Conservation (phyloP, 805 yeast genomes). For the Candida hispaniensis region DNA sequence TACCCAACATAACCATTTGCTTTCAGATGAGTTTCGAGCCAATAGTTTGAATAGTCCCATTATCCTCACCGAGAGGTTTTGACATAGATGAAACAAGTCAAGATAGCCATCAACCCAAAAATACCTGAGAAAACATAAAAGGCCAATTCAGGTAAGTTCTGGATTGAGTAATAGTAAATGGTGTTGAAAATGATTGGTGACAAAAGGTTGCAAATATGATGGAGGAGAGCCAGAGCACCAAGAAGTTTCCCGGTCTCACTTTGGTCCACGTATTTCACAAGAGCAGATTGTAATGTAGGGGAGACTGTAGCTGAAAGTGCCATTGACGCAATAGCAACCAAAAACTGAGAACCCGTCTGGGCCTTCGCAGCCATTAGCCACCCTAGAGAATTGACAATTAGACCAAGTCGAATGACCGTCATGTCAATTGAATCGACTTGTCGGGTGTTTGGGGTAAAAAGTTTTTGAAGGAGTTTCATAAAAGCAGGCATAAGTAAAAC, state of each 20-base stretch:
- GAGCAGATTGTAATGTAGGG: conserved; percentile 21
- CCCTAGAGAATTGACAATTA: conserved; percentile 17
- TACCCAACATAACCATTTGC: no score
- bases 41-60: no score
- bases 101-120: conserved; percentile 1
- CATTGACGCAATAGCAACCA: conserved; percentile 17
- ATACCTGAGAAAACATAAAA: conserved; percentile 19
- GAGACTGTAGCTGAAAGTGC: conserved; percentile 20
- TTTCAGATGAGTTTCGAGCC: no score
- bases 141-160: conserved; percentile 19
- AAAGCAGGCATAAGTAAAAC: conserved; percentile 10
- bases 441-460: conserved; percentile 5
- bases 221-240: conserved; percentile 23
- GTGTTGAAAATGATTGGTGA: conserved; percentile 20
- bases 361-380: conserved; percentile 20
- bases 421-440: conserved; percentile 19
- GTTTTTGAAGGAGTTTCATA: conserved; percentile 1
- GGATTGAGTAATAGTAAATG: conserved; percentile 20
- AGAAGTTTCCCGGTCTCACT: conserved; percentile 23
- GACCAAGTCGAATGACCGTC: conserved; percentile 20
- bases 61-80: no score
- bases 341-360: conserved; percentile 18
- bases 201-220: conserved; percentile 15
- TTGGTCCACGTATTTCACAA: conserved; percentile 22
- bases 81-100: conserved; percentile 3